Evolutionary conservation across 1,139 yeast genomes (phyloP).

Genomic region (Hansenula lynferdii): DNA sequence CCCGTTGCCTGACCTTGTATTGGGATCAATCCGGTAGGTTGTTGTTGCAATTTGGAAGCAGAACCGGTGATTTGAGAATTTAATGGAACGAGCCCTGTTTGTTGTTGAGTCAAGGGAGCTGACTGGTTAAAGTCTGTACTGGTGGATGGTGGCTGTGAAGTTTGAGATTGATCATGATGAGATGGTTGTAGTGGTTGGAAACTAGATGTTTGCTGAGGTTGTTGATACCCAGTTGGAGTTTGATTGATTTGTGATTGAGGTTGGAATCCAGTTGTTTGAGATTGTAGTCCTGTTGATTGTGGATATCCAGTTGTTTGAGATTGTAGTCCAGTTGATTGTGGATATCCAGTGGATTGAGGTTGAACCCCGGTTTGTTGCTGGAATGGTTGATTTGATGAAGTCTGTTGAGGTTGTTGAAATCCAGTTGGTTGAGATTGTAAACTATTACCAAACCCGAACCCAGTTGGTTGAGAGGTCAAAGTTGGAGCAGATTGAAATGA

Average conservation of each 20-base stretch:
- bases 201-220: slow-evolving; percentile 32
- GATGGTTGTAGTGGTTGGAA: slow-evolving; percentile 9
- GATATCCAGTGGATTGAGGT: slow-evolving; percentile 27
- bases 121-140: not conserved
- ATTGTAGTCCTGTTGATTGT: too few species aligned
- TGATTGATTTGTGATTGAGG: too few species aligned
- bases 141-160: slow-evolving; percentile 8
- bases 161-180: slow-evolving; percentile 5
- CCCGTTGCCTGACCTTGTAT: slow-evolving; percentile 31
- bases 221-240: too few species aligned
- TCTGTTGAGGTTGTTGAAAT: not conserved
- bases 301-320: too few species aligned
- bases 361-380: slow-evolving; percentile 11
- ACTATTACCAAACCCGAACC: slow-evolving; percentile 19
- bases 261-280: too few species aligned
- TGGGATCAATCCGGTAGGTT: slow-evolving; percentile 20
- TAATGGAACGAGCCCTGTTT: slow-evolving; percentile 8
- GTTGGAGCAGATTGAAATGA: slow-evolving; percentile 24
- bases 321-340: too few species aligned
- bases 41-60: slow-evolving; percentile 12
- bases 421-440: not conserved
- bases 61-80: slow-evolving; percentile 27
- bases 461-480: slow-evolving; percentile 30
- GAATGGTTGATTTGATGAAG: slow-evolving; percentile 3
- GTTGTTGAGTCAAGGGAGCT: not conserved